Conservation (phyloP, 2,329 filamentous ascomycete species). For the Monosporascus sp. region DNA sequence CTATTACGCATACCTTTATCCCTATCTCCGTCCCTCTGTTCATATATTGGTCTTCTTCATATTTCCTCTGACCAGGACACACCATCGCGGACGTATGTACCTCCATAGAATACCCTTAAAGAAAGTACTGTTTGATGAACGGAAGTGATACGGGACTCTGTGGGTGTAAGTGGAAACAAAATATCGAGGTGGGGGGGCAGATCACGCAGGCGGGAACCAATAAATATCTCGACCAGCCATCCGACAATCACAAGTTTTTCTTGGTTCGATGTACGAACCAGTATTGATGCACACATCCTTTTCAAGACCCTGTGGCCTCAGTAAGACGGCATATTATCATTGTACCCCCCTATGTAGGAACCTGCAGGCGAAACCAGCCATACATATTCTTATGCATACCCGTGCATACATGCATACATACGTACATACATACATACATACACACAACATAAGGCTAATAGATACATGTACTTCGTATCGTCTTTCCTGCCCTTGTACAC, state of each 20-base stretch:
- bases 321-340: constrained; percentile 12
- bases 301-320: constrained; percentile 6
- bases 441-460: neutral
- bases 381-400: neutral
- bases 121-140: no score
- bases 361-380: neutral
- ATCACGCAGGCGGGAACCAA: constrained; percentile 20
- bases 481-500: neutral
- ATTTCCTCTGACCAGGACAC: no score
- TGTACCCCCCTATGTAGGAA: neutral
- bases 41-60: no score
- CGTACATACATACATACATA: neutral
- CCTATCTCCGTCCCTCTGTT: no score
- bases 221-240: constrained; percentile 21
- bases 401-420: neutral
- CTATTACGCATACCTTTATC: no score
- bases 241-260: constrained; percentile 14
- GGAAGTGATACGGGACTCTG: no score
- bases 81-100: neutral
- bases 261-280: constrained; percentile 12
- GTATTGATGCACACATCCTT: constrained; percentile 9
- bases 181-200: constrained; percentile 6
- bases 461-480: neutral
- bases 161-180: constrained; percentile 5
- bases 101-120: neutral